phyloP scores from a whole-genome alignment of 2,329 filamentous ascomycete species.

The Colletotrichum zoysiae region DNA sequence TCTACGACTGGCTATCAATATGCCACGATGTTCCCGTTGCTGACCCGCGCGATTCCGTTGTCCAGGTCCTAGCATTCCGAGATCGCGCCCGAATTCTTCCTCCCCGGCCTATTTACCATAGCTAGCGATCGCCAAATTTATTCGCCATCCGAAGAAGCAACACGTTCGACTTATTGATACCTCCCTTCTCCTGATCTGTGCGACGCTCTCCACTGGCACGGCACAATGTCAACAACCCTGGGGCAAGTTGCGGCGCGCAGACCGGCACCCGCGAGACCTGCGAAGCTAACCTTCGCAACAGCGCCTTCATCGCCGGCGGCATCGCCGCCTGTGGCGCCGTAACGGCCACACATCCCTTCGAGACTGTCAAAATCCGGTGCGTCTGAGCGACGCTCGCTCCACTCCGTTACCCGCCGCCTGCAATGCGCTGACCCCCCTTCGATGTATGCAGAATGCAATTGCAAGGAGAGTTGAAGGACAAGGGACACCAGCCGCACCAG shows the following conservation, averaged over 20 bases:
- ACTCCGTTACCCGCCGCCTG: constrained; percentile 36
- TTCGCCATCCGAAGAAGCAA: neutral
- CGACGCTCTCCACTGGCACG: constrained; percentile 19
- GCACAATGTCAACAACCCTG: constrained; percentile 64
- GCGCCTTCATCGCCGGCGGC: constrained; percentile 94
- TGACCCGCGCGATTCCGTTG: constrained; percentile 43
- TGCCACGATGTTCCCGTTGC: constrained; percentile 32
- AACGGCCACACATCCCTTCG: constrained; percentile 96
- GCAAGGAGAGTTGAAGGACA: constrained; percentile 93
- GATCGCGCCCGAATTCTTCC: constrained; percentile 29
- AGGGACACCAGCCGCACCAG: constrained; percentile 85
- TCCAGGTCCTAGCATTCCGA: constrained; percentile 29
- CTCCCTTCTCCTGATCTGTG: neutral
- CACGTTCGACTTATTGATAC: constrained; percentile 7
- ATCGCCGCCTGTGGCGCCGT: constrained; percentile 98
- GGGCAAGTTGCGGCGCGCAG: constrained; percentile 51
- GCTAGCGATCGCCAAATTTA: constrained; percentile 2
- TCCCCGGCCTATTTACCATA: neutral
- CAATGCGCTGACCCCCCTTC: constrained; percentile 24
- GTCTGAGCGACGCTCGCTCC: constrained; percentile 45
- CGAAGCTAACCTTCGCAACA: constrained; percentile 48
- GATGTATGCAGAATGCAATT: constrained; percentile 80
- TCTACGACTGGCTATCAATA: constrained; percentile 8
- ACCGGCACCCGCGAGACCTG: constrained; percentile 10
- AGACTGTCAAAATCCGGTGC: constrained; percentile 98